Evolutionary conservation across 1,284 basidiomycete genomes (phyloP), one percentile per base, ranked within the genome.

Genomic region (Schizopora paradoxa): DNA sequence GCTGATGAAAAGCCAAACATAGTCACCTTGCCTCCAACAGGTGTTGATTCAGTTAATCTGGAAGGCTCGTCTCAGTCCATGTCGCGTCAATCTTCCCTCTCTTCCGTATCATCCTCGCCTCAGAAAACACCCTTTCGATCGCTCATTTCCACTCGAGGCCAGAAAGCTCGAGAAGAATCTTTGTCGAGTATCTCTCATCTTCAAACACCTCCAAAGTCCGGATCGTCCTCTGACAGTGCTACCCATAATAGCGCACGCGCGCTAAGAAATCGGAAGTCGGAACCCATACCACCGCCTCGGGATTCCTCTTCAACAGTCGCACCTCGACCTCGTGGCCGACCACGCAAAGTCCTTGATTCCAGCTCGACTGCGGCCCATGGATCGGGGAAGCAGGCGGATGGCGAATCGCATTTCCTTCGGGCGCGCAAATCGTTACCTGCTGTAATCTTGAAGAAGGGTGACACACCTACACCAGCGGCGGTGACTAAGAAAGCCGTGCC

Each of bases 91-190:
- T 70, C 69, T 29, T 63, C 63, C 31, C 61, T 68, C 31, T 67
- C 63, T 43, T 66, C 66, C 27, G 51, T 68, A 27, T 66, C 64
- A 10, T 54, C 63, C 45, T 49, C 57, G n/a, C 53, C 14, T n/a
- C 34, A 39, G 22, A 54, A 14, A 48, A 39, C 33, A 38, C 38
- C 39, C 54, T 54, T 43, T 61, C 41, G 39, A 33, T 75, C 79
- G 16, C 73, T 76, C 31, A 80, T 81, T 44, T 69, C 77, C 21
- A 77, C 79, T 31, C 78, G 81, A 48, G 66, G 69, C 8, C 79
- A 79, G 61, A 80, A 76, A 56, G 68, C 68, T 22, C 62, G 60
- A 54, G 59, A 54, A n/a, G 51, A 51, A 34, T 49, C 56, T 31
- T 57, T 54, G 5, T 54, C 63, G 7, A 54, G 14, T 11, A 52